These are phyloP conservation scores for Gypsophila paniculata DNA, from an alignment of 179 eudicot species.

Conservation along the genomic window DNA sequence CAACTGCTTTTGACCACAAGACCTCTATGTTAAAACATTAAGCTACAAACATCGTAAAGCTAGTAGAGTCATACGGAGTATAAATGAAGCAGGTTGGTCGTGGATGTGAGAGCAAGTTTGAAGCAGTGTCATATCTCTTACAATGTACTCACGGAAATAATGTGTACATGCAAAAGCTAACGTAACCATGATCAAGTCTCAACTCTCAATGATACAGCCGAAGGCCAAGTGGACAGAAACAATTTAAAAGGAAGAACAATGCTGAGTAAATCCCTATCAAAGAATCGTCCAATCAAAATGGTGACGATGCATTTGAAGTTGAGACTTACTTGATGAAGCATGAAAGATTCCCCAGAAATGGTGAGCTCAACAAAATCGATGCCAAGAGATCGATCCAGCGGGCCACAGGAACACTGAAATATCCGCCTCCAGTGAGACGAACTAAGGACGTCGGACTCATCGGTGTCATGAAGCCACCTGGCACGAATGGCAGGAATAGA, in stretches of 20 bases:
- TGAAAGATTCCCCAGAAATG: conserved; percentile 90
- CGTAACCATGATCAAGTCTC: too few species aligned
- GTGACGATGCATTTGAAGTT: not conserved
- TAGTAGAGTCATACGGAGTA: too few species aligned
- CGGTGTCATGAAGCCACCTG: conserved; percentile 83
- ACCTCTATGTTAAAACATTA: too few species aligned
- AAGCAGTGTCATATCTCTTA: too few species aligned
- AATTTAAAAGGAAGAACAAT: not conserved
- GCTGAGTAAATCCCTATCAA: not conserved
- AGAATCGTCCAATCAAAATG: not conserved
- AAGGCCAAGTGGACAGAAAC: too few species aligned
- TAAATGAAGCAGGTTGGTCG: too few species aligned
- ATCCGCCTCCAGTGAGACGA: conserved; percentile 84
- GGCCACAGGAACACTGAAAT: conserved; percentile 68
- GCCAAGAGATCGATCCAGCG: conserved; percentile 52
- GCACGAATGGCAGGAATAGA: conserved; percentile 42
- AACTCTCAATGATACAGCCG: not conserved
- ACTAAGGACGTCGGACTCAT: conserved; percentile 63
- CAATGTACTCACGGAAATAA: too few species aligned
- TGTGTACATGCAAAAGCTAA: too few species aligned
- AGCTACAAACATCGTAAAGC: too few species aligned
- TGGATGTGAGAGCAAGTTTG: too few species aligned
- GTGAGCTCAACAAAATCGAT: conserved; percentile 59
- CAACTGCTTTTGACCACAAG: not conserved
- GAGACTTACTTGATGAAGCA: conserved; percentile 89